phyloP scores from a whole-genome alignment of 2,329 filamentous ascomycete genomes.

The Pseudocercospora pini-densiflorae region DNA sequence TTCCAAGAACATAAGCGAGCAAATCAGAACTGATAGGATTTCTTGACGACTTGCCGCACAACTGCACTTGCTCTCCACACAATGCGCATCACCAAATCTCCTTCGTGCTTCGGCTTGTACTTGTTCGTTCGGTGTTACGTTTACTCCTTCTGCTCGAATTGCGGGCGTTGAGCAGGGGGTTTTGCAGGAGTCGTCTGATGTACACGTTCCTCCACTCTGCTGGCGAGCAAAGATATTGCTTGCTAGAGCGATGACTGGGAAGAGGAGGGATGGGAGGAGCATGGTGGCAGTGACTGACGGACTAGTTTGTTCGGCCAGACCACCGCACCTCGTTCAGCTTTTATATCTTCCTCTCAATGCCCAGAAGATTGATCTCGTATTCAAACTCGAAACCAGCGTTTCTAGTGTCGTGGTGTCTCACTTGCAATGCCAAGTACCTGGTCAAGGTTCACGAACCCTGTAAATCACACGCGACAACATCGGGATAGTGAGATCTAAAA shows the following conservation, averaged over 20 bases:
- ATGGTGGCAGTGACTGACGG: background rate
- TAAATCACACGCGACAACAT: conserved; percentile 2
- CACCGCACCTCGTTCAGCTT: background rate
- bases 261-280: conserved; percentile 13
- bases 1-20: background rate
- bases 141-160: conserved; percentile 12
- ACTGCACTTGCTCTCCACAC: conserved; percentile 3
- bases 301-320: background rate
- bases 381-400: background rate
- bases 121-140: conserved; percentile 19
- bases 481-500: background rate
- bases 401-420: background rate
- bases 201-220: conserved; percentile 16
- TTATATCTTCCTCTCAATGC: background rate
- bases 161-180: conserved; percentile 6
- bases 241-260: conserved; percentile 13
- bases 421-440: background rate
- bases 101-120: conserved; percentile 21
- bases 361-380: background rate
- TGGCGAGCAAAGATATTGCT: conserved; percentile 8
- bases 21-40: background rate
- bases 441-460: background rate
- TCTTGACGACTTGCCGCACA: conserved; percentile 20
- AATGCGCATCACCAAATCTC: conserved; percentile 23
- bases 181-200: conserved; percentile 25